These are phyloP conservation scores for Nicotiana noctiflora DNA, from an alignment of 257 asterid genomes.

Conservation along the genomic window DNA sequence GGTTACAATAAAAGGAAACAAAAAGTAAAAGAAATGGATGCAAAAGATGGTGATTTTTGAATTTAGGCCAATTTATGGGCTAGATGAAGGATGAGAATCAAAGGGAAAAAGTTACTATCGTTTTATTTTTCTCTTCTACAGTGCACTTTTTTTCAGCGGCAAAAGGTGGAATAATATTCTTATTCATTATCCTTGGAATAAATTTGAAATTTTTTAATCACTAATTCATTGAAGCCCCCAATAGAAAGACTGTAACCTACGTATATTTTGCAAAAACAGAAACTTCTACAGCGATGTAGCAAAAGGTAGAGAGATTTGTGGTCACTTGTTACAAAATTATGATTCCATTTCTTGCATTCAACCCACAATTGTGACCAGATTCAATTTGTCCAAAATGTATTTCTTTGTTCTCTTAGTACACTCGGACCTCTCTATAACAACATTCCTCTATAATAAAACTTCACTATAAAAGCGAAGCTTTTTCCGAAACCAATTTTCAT, in stretches of 20 bases:
- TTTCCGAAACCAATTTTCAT: too few relatives aligned
- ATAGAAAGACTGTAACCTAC: too few relatives aligned
- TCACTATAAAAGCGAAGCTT: too few relatives aligned
- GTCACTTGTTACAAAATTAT: not conserved
- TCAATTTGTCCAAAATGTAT: not conserved
- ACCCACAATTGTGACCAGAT: conserved; percentile 10
- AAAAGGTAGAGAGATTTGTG: not conserved
- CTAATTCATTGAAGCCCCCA: too few relatives aligned
- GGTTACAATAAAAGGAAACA: too few relatives aligned
- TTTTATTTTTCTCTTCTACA: not conserved
- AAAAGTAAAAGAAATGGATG: not conserved
- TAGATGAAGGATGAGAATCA: not conserved
- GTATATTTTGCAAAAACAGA: too few relatives aligned
- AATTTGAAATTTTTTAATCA: too few relatives aligned
- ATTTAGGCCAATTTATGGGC: too few relatives aligned
- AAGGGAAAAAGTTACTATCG: not conserved
- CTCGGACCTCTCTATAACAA: too few relatives aligned
- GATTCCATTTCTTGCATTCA: conserved; percentile 20
- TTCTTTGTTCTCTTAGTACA: not conserved
- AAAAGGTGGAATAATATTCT: not conserved
- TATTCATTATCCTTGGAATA: too few relatives aligned
- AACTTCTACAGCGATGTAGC: not conserved
- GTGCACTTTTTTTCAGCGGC: not conserved
- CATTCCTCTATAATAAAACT: too few relatives aligned
- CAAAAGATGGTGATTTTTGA: not conserved